phyloP scores from a whole-genome alignment of 495 filamentous ascomycete species.

The Neurospora hispaniola region DNA sequence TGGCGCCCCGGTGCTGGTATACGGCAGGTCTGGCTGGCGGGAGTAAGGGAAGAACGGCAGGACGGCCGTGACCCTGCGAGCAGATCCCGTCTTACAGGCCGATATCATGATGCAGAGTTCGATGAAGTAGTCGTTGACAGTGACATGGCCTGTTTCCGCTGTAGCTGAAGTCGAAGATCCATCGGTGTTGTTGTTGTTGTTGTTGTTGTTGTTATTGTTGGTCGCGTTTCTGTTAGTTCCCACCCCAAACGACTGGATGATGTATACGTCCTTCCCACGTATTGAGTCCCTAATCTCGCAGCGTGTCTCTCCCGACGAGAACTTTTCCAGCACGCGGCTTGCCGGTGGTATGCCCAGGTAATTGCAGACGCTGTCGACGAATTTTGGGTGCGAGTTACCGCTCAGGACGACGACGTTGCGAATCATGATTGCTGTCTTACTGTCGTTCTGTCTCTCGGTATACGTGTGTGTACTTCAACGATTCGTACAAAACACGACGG shows the following conservation, averaged over 20 bases:
- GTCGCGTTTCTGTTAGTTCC: not conserved
- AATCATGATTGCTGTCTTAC: slow-evolving; percentile 46
- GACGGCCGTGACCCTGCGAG: slow-evolving; percentile 82
- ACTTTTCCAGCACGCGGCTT: slow-evolving; percentile 77
- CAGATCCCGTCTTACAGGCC: slow-evolving; percentile 93
- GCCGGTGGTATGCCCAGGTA: slow-evolving; percentile 76
- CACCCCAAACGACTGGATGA: slow-evolving; percentile 61
- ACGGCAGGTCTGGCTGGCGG: slow-evolving; percentile 87
- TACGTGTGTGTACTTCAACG: not conserved
- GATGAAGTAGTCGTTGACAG: slow-evolving; percentile 91
- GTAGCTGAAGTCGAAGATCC: not conserved
- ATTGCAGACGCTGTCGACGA: slow-evolving; percentile 76
- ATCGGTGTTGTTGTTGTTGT: not conserved
- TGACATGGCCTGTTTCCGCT: slow-evolving; percentile 32
- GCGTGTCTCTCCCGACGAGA: slow-evolving; percentile 85
- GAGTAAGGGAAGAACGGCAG: slow-evolving; percentile 95
- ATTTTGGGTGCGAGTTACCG: slow-evolving; percentile 81
- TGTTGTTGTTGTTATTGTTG: not conserved
- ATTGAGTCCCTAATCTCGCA: slow-evolving; percentile 94
- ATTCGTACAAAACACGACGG: not conserved
- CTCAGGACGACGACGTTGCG: slow-evolving; percentile 92
- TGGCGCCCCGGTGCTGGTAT: slow-evolving; percentile 88
- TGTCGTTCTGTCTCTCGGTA: not conserved
- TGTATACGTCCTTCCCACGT: slow-evolving; percentile 95
- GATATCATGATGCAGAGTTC: slow-evolving; percentile 95